phyloP scores from a whole-genome alignment of 2,329 filamentous ascomycete species.

The Colletotrichum lupini region DNA sequence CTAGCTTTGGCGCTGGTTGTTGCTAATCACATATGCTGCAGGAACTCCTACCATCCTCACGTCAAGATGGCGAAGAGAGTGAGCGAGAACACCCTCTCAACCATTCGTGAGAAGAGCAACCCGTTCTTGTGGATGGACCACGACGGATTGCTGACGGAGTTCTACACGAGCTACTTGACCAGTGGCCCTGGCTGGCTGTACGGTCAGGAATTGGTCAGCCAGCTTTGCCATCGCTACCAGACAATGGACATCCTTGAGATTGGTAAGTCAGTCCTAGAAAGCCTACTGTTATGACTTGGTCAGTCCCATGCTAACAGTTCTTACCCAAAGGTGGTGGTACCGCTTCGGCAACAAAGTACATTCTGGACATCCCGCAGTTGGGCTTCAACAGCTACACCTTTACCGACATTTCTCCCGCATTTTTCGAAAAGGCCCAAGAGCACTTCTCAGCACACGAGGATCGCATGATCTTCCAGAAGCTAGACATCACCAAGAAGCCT shows the following conservation, averaged over 20 bases:
- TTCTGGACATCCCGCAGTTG: constrained; percentile 4
- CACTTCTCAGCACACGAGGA: background rate
- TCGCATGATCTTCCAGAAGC: constrained; percentile 22
- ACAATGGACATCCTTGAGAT: constrained; percentile 45
- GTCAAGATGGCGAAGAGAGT: background rate
- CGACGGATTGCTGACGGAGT: constrained; percentile 17
- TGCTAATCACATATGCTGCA: background rate
- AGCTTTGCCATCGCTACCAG: background rate
- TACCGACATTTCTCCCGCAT: constrained; percentile 40
- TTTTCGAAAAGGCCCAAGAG: constrained; percentile 41
- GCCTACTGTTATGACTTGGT: too few species aligned
- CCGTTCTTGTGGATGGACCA: constrained; percentile 20
- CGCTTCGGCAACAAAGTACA: constrained; percentile 7
- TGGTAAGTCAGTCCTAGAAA: background rate
- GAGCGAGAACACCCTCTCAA: constrained; percentile 1
- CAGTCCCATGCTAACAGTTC: too few species aligned
- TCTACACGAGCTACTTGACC: constrained; percentile 16
- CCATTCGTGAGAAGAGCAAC: constrained; percentile 14
- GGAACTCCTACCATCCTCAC: constrained; percentile 1
- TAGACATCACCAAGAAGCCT: constrained; percentile 46
- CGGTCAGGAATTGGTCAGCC: background rate
- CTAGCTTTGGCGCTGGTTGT: too few species aligned
- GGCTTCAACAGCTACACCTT: constrained; percentile 38
- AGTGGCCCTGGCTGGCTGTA: constrained; percentile 13
- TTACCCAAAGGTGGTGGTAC: constrained; percentile 7